phyloP scores from a whole-genome alignment of 768 basidiomycete species.

The Jaapia argillacea region DNA sequence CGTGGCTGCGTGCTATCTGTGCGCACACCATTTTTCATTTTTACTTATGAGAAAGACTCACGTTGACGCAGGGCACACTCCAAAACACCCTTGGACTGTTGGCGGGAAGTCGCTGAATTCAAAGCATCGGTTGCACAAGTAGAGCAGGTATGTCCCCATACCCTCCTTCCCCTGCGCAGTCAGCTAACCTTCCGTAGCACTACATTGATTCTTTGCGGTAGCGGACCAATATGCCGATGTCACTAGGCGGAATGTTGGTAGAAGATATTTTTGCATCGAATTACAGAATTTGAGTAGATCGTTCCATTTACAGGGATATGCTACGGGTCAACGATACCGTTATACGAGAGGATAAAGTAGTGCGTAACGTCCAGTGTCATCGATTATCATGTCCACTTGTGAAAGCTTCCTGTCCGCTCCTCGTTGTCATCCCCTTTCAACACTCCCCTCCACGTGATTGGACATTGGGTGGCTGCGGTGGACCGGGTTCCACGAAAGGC shows the following conservation, averaged over 20 bases:
- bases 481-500: too few relatives aligned
- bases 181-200: slow-evolving; percentile 33
- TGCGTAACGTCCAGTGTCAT: too few relatives aligned
- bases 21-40: slow-evolving; percentile 12
- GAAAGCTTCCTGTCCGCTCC: too few relatives aligned
- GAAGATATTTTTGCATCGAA: background rate
- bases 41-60: slow-evolving; percentile 1
- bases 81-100: slow-evolving; percentile 58
- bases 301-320: background rate
- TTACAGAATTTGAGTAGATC: too few relatives aligned
- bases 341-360: too few relatives aligned
- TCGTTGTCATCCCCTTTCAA: too few relatives aligned
- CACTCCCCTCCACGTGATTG: too few relatives aligned
- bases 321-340: too few relatives aligned
- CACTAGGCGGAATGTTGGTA: too few relatives aligned
- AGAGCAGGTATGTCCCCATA: slow-evolving; percentile 44
- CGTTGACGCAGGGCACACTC: slow-evolving; percentile 26
- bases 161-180: background rate
- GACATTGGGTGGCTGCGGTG: too few relatives aligned
- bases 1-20: slow-evolving; percentile 73
- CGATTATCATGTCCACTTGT: too few relatives aligned
- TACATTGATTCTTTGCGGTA: slow-evolving; percentile 45
- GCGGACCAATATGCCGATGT: too few relatives aligned
- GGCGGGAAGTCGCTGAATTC: slow-evolving; percentile 62
- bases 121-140: slow-evolving; percentile 55